A percentile compares a stretch with the other conserved stretches of the same genome.
phyloP scores from a whole-genome alignment of 140 eudicot genomes.

The Ambrosia hybrid region DNA sequence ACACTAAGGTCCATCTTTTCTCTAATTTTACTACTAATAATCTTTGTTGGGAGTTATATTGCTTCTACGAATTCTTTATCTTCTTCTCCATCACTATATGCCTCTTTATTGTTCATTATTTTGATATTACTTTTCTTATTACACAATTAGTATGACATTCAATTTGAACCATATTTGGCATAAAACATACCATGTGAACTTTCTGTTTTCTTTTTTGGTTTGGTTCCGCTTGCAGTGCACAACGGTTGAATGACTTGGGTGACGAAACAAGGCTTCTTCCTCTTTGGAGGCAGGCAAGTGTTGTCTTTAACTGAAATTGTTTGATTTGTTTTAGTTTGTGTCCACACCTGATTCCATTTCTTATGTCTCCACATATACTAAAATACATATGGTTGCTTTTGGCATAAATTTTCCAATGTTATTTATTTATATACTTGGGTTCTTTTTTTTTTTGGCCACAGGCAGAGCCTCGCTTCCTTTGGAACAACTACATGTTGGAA shows the following conservation, averaged over 20 bases:
- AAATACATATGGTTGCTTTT: conserved; percentile 9
- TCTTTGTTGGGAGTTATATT: not conserved
- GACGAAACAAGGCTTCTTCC: conserved; percentile 94
- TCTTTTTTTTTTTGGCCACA: conserved; percentile 27
- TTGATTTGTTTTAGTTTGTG: conserved; percentile 17
- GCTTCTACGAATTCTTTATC: not conserved
- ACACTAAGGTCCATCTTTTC: conserved; percentile 62
- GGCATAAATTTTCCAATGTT: conserved; percentile 8
- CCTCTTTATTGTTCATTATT: conserved; percentile 2
- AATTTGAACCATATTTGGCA: not conserved
- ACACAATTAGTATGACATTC: not conserved
- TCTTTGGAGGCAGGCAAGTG: conserved; percentile 95
- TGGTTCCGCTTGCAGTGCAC: conserved; percentile 52
- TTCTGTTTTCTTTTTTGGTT: not conserved
- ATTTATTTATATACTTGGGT: conserved; percentile 13
- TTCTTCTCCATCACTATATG: not conserved
- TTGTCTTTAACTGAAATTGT: conserved; percentile 6
- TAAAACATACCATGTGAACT: conserved; percentile 15
- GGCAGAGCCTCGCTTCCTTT: conserved; percentile 97
- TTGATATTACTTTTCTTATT: conserved; percentile 17
- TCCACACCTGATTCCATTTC: conserved; percentile 1
- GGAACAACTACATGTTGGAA: conserved; percentile 98
- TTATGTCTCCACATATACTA: not conserved
- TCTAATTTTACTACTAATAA: conserved; percentile 4
- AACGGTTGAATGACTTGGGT: conserved; percentile 83